Conservation (phyloP, 2,329 filamentous ascomycete species). For the Chaetomium sp. region DNA sequence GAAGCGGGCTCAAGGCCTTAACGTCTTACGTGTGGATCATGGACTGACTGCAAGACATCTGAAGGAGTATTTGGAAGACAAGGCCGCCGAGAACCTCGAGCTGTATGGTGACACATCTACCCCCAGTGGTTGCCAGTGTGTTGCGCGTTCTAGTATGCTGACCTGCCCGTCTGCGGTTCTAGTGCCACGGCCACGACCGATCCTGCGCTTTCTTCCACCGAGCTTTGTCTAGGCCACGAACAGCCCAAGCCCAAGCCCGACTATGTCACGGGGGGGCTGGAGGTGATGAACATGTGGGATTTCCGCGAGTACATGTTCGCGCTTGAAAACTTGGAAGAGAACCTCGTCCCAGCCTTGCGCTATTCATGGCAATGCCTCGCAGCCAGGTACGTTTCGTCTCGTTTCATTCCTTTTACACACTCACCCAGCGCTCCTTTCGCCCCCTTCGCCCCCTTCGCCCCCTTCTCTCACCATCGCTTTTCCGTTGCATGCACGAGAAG, state of each 20-base stretch:
- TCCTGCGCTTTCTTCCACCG: not conserved
- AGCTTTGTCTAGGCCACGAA: not conserved
- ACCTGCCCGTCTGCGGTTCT: not conserved
- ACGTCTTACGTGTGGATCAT: not conserved
- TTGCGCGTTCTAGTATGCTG: not conserved
- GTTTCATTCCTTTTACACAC: not conserved
- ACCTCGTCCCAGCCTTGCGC: not conserved
- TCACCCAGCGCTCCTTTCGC: not conserved
- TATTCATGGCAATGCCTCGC: not conserved
- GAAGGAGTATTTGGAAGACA: not conserved
- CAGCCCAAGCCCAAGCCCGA: not conserved
- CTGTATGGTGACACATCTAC: not conserved
- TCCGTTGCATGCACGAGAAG: not conserved
- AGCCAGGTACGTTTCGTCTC: not conserved
- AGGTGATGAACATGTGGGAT: not conserved
- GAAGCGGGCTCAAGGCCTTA: not conserved
- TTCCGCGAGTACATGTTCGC: not conserved
- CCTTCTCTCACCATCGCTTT: not conserved
- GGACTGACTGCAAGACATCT: not conserved
- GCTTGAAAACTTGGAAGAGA: not conserved
- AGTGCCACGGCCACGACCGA: not conserved
- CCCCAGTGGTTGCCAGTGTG: not conserved
- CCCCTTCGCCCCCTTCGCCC: not conserved
- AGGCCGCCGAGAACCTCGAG: not conserved
- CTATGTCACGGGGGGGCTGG: not conserved